phyloP scores from a whole-genome alignment of 495 filamentous ascomycete species.

The Clavariopsis aquatica region DNA sequence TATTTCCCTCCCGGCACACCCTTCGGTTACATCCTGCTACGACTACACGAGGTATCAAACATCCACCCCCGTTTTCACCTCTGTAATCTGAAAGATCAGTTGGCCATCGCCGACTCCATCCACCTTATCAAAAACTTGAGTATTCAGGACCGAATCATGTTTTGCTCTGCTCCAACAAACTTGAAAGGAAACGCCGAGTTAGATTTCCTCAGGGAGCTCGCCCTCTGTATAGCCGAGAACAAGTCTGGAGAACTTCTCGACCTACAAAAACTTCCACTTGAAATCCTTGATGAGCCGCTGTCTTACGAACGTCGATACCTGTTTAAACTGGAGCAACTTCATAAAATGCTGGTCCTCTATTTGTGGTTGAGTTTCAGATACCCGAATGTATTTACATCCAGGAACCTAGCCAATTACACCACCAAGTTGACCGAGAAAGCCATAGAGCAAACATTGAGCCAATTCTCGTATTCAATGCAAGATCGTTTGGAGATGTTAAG shows the following conservation, averaged over 20 bases:
- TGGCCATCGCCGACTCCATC: conserved; percentile 69
- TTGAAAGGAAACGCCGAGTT: conserved; percentile 45
- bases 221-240: conserved; percentile 65
- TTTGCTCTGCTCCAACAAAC: conserved; percentile 67
- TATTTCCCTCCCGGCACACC: conserved; percentile 77
- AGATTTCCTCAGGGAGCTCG: conserved; percentile 59
- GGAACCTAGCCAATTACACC: conserved; percentile 74
- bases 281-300: conserved; percentile 41
- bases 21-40: conserved; percentile 73
- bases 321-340: conserved; percentile 67
- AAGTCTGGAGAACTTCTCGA: conserved; percentile 67
- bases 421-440: conserved; percentile 75
- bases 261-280: conserved; percentile 47
- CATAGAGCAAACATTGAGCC: conserved; percentile 67
- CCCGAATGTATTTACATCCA: conserved; percentile 75
- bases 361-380: conserved; percentile 79
- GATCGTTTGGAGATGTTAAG: not conserved
- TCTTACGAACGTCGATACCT: conserved; percentile 57
- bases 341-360: conserved; percentile 80
- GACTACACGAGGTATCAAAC: conserved; percentile 64
- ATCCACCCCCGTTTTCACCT: conserved; percentile 70
- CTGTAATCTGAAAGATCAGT: conserved; percentile 59
- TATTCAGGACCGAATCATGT: conserved; percentile 69
- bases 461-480: conserved; percentile 39
- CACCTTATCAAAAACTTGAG: conserved; percentile 64